Base-by-base conservation (phyloP, 495 filamentous ascomycete genomes). In the Daldinia decipiens region DNA sequence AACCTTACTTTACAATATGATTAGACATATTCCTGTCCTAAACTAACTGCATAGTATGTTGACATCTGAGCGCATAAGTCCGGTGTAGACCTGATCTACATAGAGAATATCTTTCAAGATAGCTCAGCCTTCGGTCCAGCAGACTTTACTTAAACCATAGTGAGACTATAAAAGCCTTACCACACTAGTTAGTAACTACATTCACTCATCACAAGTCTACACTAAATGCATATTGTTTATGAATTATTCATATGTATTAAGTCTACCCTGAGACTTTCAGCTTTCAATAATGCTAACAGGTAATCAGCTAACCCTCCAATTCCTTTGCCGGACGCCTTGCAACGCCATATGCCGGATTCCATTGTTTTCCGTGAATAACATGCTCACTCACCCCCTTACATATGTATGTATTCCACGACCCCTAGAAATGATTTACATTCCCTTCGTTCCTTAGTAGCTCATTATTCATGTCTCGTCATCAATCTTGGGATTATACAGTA, bases 391-490 rank as follows among this genome's bases (percentile, higher is more conserved):
- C 19, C 19, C 19, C 17, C 43, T 47, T 47, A 4, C 43, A 36
- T 36, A 11, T 19, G 8, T 47, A 47, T 24, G 43, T 47, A 47
- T 47, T 24, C 43, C 43, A 47, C 24, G 19, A 47, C 43, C 43
- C 43, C 24, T 47, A 47, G 43, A 47, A 47, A 47, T 9, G 19
- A 8, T 47, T 47, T 11, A 47, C 43, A 4, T 47, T 4, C 43
- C 19, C 9, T 12, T 4, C 19, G 9, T 47, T 47, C 43, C 43
- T 11, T 24, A 47, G 11, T 47, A 40, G 5, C 47, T 65, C 60
- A 36, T 70, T 13, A 70, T 45, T 61, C 57, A 55, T 62, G 19
- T 17, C 5, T 65, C 55, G 17, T 59, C 11, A 19, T 53, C 56
- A 59, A 59, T 66, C 26, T 17, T 24, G 31, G 7, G 17, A 15